Percentiles rank a stretch among this genome's conserved stretches.
phyloP scores from a whole-genome alignment of 225 moss, liverwort and hornwort species.

The Ulota crispa region DNA sequence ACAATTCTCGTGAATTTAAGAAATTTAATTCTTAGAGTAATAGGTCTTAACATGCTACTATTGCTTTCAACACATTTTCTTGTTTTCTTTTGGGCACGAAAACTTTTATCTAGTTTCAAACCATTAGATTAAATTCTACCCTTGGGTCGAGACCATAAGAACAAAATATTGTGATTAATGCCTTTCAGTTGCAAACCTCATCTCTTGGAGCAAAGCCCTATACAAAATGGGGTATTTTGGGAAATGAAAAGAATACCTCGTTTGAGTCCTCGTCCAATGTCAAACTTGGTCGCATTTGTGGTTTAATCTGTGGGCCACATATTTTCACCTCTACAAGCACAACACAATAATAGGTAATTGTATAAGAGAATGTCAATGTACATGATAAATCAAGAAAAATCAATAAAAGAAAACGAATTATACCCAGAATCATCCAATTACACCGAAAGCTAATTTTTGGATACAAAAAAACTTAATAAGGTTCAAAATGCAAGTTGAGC shows the following conservation, averaged over 20 bases:
- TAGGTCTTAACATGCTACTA: not conserved
- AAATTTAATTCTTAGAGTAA: not conserved
- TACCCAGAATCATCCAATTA: not conserved
- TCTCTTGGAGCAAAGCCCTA: not conserved
- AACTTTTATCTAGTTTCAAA: not conserved
- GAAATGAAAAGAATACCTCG: constrained; percentile 41
- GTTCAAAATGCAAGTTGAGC: not conserved
- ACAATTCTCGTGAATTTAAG: not conserved
- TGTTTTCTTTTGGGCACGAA: not conserved
- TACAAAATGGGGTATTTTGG: not conserved
- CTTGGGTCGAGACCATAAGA: not conserved
- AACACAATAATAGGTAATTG: not conserved
- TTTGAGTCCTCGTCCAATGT: constrained; percentile 49
- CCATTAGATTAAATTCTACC: not conserved
- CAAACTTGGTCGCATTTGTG: constrained; percentile 40
- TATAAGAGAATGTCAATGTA: not conserved
- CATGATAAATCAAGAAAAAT: not conserved
- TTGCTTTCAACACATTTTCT: not conserved
- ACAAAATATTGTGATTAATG: not conserved
- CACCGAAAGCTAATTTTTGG: not conserved
- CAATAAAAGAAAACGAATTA: not conserved
- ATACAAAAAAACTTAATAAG: not conserved
- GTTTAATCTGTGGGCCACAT: constrained; percentile 24
- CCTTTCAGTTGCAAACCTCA: not conserved
- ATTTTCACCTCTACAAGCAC: constrained; percentile 27